These are phyloP conservation scores for Diophrys sp. DNA, from an alignment of 73 alveolate genomes.

Conservation along the genomic window DNA sequence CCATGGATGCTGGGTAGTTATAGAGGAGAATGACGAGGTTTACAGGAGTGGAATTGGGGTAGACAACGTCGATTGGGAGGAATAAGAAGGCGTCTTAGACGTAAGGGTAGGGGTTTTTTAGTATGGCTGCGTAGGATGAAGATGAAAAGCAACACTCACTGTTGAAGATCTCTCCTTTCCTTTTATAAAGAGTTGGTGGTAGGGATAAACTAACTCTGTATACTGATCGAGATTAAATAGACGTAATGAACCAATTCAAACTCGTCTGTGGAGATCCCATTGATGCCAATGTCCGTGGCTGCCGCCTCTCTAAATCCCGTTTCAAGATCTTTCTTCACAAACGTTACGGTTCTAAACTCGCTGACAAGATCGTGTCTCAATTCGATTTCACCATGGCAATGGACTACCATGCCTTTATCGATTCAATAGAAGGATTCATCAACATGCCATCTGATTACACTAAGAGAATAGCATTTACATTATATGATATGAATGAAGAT, in stretches of 20 bases:
- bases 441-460: neutral
- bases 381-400: neutral
- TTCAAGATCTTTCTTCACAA: neutral
- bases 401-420: neutral
- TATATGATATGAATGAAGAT: neutral
- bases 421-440: neutral
- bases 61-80: no score
- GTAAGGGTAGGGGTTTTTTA: neutral
- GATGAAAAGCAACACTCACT: neutral
- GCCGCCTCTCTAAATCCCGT: neutral
- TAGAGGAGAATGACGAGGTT: neutral
- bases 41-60: no score
- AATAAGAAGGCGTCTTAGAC: neutral
- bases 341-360: neutral
- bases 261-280: neutral
- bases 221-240: neutral
- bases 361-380: neutral
- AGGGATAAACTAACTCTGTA: neutral
- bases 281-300: neutral
- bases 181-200: neutral
- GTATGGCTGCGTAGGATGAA: neutral
- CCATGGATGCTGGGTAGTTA: neutral
- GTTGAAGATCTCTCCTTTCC: neutral
- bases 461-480: neutral
- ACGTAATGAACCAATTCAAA: neutral